These are phyloP conservation scores for Boechera divaricarpa DNA, from an alignment of 345 rosid species.

Conservation along the genomic window DNA sequence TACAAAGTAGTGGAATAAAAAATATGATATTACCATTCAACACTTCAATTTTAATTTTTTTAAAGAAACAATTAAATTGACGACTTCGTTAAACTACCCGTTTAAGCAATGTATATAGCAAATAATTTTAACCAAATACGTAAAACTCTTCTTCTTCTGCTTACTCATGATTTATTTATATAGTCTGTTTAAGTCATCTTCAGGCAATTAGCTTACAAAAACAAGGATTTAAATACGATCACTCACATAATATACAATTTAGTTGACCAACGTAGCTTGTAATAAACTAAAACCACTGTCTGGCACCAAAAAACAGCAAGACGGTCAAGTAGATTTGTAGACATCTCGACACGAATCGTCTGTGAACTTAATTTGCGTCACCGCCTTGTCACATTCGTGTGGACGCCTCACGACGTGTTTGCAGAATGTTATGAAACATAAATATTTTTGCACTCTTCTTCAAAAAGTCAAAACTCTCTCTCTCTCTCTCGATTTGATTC, in stretches of 20 bases:
- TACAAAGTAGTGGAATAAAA: background rate
- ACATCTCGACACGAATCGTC: background rate
- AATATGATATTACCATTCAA: background rate
- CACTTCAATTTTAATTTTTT: background rate
- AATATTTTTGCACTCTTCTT: constrained; percentile 4
- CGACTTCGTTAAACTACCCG: background rate
- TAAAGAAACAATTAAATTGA: background rate
- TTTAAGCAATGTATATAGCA: constrained; percentile 22
- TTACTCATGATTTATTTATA: background rate
- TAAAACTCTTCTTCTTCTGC: background rate
- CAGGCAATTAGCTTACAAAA: constrained; percentile 16
- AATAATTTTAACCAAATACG: constrained; percentile 1
- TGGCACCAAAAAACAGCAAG: background rate
- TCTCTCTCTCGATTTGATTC: constrained; percentile 19
- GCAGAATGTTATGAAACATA: background rate
- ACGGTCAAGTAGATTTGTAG: background rate
- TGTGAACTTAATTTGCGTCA: constrained; percentile 3
- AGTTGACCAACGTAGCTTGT: constrained; percentile 37
- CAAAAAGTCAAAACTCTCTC: constrained; percentile 13
- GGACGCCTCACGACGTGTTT: constrained; percentile 35
- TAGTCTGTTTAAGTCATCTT: background rate
- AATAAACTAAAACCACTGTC: background rate
- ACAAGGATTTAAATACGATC: background rate
- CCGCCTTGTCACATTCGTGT: constrained; percentile 19
- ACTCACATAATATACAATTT: background rate